Evolutionary conservation across 768 basidiomycete species (phyloP), one percentile per base, ranked within the genome.

Genomic region (Polyporus arcularius): DNA sequence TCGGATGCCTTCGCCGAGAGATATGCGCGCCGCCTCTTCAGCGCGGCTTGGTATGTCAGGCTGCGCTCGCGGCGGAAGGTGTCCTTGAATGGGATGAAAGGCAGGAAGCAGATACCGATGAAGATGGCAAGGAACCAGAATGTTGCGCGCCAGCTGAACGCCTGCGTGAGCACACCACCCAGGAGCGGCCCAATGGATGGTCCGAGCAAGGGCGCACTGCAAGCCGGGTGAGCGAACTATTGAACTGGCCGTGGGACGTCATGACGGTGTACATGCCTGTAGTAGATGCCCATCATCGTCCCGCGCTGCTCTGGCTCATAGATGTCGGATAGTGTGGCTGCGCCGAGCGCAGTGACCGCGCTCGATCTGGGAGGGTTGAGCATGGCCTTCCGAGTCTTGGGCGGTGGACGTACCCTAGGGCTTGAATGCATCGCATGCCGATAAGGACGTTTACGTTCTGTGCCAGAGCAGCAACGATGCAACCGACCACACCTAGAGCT

Each of bases 41-140:
- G 75, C 0, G 86, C 85, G 40, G 79, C 78, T 69, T 91, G 90
- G 71, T 95, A 96, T 3, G 85, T 83, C 21, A 90, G 74, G 55
- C 92, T 95, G 46, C 95, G 87, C 68, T 94, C 91, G 56, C 81
- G 76, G n/a, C 93, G 83, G 75, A 91, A 96, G 0, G 92, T 92
- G 67, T 96, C 93, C 58, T 82, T 84, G 77, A 94, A 91, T 68
- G 88, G 71, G 38, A 88, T 56, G 71, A 92, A 91, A 16, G 78
- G 73, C 40, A 85, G 47, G 53, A 84, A 76, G 53, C 81, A 82
- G 38, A 79, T 31, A 1, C 84, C 85, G 10, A 82, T 82, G 56
- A 88, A 79, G 38, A 86, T 85, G 1, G 82, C 77, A 21, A 94
- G 80, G 71, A 95, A 92, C 83, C 90, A 96, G 71, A 96, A 93